Base-by-base conservation (phyloP, 495 filamentous ascomycete species). In the Aspergillus taichungensis region DNA sequence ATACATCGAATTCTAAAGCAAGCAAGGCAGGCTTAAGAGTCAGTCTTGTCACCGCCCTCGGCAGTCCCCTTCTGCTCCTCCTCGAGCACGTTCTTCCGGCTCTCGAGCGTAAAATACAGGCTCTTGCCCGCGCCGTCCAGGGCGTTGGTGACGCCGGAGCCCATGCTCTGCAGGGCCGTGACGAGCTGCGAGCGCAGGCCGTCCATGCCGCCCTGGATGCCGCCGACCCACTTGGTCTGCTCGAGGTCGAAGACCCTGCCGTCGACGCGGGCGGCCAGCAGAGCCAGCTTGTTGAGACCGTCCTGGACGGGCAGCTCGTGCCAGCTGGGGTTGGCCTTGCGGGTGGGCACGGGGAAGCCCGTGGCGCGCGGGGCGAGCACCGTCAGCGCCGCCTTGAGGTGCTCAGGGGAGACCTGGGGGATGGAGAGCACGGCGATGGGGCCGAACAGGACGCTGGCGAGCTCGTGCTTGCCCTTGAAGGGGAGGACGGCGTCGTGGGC, bases 91-190 rank as follows among this genome's bases (percentile, higher is more conserved):
- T 64, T 74, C 63, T 80, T 74, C 56, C 88, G 71, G 34, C 86
- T 78, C 74, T 96, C 88, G 55, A 94, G 65, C 18, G 88, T 85
- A 46, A 90, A 71, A 73, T 88, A 96, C 34, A 96, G 55, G 55
- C 77, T 87, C 77, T 79, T 84, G 30, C 83, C 71, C 46, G 82
- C 78, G 12, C 83, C 79, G 62, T 95, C 88, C 63, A 96, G 60
- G 14, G 77, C 72, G 52, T 61, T 79, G 32, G 86, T 84, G 40
- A 96, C 56, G 46, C 83, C 77, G 31, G 80, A 78, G 30, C 85
- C 87, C 53, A 87, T 74, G 55, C 76, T 78, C 61, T 87, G 82
- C 66, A 96, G 67, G 64, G 91, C 75, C 51, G 59, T 65, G 27
- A 95, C 81, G 50, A 99, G 71, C 72, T 94, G 84, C 28, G 79